Conservation (phyloP, 1,284 basidiomycete species). For the Apiotrichum domesticum region DNA sequence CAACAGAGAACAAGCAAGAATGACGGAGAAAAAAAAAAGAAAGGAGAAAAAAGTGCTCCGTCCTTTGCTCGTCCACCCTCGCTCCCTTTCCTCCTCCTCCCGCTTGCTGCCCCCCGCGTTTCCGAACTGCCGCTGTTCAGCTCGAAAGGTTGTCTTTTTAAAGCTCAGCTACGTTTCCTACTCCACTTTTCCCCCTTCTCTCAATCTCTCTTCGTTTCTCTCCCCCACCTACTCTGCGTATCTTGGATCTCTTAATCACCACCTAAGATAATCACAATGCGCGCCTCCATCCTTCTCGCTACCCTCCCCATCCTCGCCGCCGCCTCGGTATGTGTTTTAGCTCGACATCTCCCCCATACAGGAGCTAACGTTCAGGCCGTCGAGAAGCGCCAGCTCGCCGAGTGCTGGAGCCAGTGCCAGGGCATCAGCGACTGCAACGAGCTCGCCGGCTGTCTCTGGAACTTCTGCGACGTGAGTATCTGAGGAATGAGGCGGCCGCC, state of each 20-base stretch:
- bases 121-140: no score
- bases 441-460: conserved; percentile 14
- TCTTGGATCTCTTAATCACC: background rate
- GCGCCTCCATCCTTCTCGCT: conserved; percentile 11
- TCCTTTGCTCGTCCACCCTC: no score
- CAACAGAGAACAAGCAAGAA: no score
- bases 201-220: background rate
- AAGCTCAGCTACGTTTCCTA: no score
- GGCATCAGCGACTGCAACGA: conserved; percentile 3
- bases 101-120: no score
- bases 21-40: no score
- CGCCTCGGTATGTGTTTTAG: conserved; percentile 1
- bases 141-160: no score
- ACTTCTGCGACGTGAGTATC: conserved; percentile 15
- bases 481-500: no score
- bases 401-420: background rate
- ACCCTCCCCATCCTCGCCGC: conserved; percentile 6
- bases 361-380: background rate
- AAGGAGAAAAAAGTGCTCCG: no score
- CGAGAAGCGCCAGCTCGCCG: conserved; percentile 4
- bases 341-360: no score
- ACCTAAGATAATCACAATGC: conserved; percentile 13
- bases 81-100: no score
- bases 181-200: no score
- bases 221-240: background rate